Base-by-base conservation (phyloP, 1,139 yeast genomes). In the Geotrichum phurueaensis region DNA sequence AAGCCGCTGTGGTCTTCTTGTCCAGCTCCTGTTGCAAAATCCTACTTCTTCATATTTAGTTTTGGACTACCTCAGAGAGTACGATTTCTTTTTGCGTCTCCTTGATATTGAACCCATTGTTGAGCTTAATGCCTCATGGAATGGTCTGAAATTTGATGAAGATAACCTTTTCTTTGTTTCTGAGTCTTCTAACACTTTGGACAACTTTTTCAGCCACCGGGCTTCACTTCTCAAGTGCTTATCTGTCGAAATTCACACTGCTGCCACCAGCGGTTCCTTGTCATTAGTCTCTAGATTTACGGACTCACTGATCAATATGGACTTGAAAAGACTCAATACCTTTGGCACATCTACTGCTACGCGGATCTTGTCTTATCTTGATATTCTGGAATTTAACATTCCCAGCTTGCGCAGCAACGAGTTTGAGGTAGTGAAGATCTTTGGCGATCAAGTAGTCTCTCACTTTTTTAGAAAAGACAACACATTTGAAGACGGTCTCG, bases 231-330 rank as follows among this genome's bases (percentile, higher is more conserved):
- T 89, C 43, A 89, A 87, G 65, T 84, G 85, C 67, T 74, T 89
- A 60, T 82, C 94, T n/a, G 74, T 87, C 61, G 95, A 89, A 65
- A 77, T 90, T 39, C 91, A 87, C 68, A 80, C 80, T 61, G 78
- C 84, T n/a, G 79, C 86, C 20, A 69, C 67, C 1, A 68, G 70
- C 36, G 83, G 84, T 1, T 81, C 89, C 0, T 73, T 81, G 1
- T 79, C 87, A 1, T 79, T 85, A 64, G 81, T 83, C 31, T 78
- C 80, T 27, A 76, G 79, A 29, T 87, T 87, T 65, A 76, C 85
- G 43, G 77, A 80, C 2, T 70, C 79, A 7, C 75, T 91, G 50
- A 80, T 85, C 64, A 76, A 82, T 62, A 65, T 70, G 33, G 65
- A 65, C 47, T 50, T 63, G 39, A 57, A 50, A 51, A 63, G 54